Percentiles rank a stretch among this genome's conserved stretches.
Evolutionary conservation across 441 rosid genomes (phyloP).

Genomic region (Aleurites moluccanus): DNA sequence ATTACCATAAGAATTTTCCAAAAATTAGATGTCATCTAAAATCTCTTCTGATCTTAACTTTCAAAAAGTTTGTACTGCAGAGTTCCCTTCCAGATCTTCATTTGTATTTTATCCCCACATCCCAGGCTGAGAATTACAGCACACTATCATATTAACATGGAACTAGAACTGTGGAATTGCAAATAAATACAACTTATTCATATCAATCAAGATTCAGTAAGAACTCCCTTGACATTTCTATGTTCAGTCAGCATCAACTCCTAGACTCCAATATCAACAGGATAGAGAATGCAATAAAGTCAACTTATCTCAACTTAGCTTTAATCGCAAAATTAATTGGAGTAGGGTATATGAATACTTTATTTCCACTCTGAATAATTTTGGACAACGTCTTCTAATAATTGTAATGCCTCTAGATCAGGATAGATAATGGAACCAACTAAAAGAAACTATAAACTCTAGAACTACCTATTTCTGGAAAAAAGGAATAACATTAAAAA

Average conservation of each 20-base stretch:
- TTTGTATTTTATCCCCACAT: conserved; percentile 3
- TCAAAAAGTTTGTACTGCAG: not conserved
- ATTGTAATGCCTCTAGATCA: too few species aligned
- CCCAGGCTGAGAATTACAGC: conserved; percentile 7
- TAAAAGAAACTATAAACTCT: not conserved
- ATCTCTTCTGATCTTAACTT: not conserved
- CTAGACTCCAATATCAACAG: not conserved
- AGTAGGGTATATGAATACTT: too few species aligned
- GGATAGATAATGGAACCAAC: not conserved
- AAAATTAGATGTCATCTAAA: not conserved
- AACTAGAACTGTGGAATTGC: not conserved
- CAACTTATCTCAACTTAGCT: too few species aligned
- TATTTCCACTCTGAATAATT: too few species aligned
- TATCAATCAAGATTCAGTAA: not conserved
- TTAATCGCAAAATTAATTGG: too few species aligned
- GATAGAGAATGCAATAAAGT: not conserved
- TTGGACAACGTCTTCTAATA: too few species aligned
- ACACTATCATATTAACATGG: not conserved
- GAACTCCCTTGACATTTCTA: not conserved
- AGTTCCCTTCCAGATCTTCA: not conserved
- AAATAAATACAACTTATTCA: not conserved
- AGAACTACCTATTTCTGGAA: not conserved
- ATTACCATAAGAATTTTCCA: conserved; percentile 7
- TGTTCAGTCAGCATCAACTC: not conserved
- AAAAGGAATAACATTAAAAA: not conserved